Evolutionary conservation across 768 basidiomycete species (phyloP).

Genomic region (Pholiota conissans): DNA sequence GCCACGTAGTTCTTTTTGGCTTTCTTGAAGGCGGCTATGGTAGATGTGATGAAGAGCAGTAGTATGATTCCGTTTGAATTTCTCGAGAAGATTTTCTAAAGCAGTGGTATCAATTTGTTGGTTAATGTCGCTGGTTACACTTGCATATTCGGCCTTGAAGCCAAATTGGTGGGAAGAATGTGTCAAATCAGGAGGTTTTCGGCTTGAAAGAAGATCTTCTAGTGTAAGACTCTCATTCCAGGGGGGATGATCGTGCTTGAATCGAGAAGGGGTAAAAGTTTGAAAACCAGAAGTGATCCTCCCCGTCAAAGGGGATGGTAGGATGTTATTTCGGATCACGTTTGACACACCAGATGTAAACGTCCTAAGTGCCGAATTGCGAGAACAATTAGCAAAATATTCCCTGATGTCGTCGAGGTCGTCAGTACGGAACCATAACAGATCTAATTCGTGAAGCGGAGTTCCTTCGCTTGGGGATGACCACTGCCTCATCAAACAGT

Average conservation of each 20-base stretch:
- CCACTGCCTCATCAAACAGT: slow-evolving; percentile 18
- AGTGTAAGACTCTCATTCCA: too few species aligned
- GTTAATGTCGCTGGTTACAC: background rate
- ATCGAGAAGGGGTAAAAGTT: too few species aligned
- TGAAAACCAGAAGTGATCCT: too few species aligned
- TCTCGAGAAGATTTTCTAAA: slow-evolving; percentile 4
- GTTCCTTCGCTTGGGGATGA: background rate
- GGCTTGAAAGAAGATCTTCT: too few species aligned
- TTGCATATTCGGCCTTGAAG: background rate
- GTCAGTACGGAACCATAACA: slow-evolving; percentile 10
- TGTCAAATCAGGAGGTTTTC: background rate
- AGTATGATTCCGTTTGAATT: background rate
- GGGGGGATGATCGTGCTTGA: too few species aligned
- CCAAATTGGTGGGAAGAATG: background rate
- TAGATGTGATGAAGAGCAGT: slow-evolving; percentile 3
- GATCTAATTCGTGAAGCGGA: background rate
- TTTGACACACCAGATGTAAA: slow-evolving; percentile 6
- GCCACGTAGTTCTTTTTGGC: background rate
- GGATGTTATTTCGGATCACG: background rate
- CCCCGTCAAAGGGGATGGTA: too few species aligned
- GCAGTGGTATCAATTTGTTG: background rate
- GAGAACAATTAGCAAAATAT: slow-evolving; percentile 15
- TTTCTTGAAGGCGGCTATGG: slow-evolving; percentile 8
- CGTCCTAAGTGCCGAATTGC: slow-evolving; percentile 8
- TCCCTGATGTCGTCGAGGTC: slow-evolving; percentile 2